Base-by-base conservation (phyloP, 345 rosid species). In the Lumnitzera littorea region DNA sequence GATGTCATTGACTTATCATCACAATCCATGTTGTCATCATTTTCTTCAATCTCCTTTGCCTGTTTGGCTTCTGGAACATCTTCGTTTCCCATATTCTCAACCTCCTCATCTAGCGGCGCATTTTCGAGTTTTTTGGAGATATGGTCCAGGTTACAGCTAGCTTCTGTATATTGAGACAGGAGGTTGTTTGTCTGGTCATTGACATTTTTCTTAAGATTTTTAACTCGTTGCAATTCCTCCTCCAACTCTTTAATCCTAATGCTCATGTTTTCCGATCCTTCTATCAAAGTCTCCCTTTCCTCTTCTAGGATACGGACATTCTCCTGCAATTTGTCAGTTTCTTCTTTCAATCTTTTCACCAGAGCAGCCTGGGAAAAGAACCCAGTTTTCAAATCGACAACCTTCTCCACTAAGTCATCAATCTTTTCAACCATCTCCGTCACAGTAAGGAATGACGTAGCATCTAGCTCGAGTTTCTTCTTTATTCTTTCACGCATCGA, bases 331-430 rank as follows among this genome's bases (percentile, higher is more conserved):
- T 50, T 80, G 54, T 81, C 85, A 9, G 91, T 73, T 55, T 87
- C 90, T 50, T 84, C 74, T 72, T 75, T 78, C 53, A 87, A 65
- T 58, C 76, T 79, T 68, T 70, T 75, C 27, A 92, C 82, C 70
- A 76, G 56, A 51, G 96, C 82, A 51, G 60, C 63, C 61, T 92
- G 91, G 67, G 96, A 84, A 7, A 81, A 76, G 23, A 83, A 80
- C 8, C 64, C 71, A 12, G 78, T 73, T 69, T 90, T 96, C 72
- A 88, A 67, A 27, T 61, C 68, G 48, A 78, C 82, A 46, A 90
- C 87, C 67, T 76, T 88, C 4, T 86, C 81, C n/a, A 82, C 96
- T 62, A 89, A 87, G 62, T 81, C 83, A 62, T 92, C 88, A 25
- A 92, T 80, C 62, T 73, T 92, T 61, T 82, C 94, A 0, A 77